A percentile compares a stretch with the other conserved stretches of the same genome.
Evolutionary conservation across 768 basidiomycete genomes (phyloP).

Genomic region (Inosperma sp.): DNA sequence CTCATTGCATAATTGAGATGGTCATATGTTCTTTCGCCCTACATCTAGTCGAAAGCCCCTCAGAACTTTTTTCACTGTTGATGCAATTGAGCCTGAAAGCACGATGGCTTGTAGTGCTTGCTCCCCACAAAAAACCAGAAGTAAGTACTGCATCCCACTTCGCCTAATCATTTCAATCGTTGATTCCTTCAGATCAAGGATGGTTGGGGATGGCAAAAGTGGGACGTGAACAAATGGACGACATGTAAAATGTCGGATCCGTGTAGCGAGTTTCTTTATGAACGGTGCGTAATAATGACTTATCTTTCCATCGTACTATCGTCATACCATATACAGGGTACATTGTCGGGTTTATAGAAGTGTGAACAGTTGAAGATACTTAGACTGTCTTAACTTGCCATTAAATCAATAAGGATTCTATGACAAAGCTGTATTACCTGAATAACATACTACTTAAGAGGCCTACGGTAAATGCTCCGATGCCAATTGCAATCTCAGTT

Average conservation of each 20-base stretch:
- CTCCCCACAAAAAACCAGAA: conserved; percentile 76
- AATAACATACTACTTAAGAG: conserved; percentile 30
- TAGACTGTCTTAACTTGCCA: not conserved
- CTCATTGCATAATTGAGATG: conserved; percentile 43
- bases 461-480: conserved; percentile 35
- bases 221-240: conserved; percentile 50
- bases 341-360: conserved; percentile 53
- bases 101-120: conserved; percentile 62
- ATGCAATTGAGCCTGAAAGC: conserved; percentile 60
- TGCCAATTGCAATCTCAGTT: conserved; percentile 31
- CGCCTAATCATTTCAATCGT: not conserved
- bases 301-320: not conserved
- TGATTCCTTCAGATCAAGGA: conserved; percentile 47
- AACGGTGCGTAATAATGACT: conserved; percentile 32
- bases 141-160: conserved; percentile 28
- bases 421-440: conserved; percentile 17
- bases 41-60: conserved; percentile 59
- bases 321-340: conserved; percentile 32
- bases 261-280: conserved; percentile 43
- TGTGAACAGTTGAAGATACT: conserved; percentile 27
- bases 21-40: conserved; percentile 72
- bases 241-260: conserved; percentile 38
- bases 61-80: conserved; percentile 59
- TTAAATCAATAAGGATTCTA: not conserved
- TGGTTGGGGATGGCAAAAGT: conserved; percentile 64